Evolutionary conservation across 169 alveolate genomes (phyloP).

Genomic region (Plasmodium berghei): DNA sequence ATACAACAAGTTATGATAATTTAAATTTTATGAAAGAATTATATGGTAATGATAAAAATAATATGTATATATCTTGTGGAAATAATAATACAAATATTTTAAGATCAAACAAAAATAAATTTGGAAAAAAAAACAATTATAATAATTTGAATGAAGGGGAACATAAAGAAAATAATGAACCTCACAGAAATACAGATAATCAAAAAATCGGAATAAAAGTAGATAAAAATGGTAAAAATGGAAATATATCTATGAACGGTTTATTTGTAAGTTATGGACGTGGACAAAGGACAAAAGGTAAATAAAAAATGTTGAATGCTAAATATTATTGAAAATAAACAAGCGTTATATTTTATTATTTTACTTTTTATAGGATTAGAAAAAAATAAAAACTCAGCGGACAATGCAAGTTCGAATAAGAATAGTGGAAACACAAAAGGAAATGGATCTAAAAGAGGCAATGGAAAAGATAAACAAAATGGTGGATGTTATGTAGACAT

Average conservation of each 20-base stretch:
- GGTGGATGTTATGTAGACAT: background rate
- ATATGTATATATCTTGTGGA: background rate
- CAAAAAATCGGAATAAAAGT: background rate
- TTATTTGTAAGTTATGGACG: slow-evolving; percentile 28
- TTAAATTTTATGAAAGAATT: background rate
- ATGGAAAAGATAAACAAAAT: background rate
- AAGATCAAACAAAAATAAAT: background rate
- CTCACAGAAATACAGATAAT: background rate
- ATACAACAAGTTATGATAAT: background rate
- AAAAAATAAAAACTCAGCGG: background rate
- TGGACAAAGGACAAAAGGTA: slow-evolving; percentile 52
- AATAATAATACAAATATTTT: background rate
- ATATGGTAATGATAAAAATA: slow-evolving; percentile 3
- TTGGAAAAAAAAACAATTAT: background rate
- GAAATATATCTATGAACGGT: background rate
- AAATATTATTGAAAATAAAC: too few relatives aligned
- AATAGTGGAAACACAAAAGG: slow-evolving; percentile 2
- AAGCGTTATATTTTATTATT: background rate
- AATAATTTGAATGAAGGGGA: background rate
- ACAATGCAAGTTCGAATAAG: background rate
- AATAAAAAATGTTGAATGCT: slow-evolving; percentile 4
- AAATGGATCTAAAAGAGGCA: background rate
- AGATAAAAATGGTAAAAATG: background rate
- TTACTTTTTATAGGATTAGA: background rate
- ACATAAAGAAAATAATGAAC: background rate